Base-by-base conservation (phyloP, 2,329 filamentous ascomycete genomes). In the Dothidotthia symphoricarpi region DNA sequence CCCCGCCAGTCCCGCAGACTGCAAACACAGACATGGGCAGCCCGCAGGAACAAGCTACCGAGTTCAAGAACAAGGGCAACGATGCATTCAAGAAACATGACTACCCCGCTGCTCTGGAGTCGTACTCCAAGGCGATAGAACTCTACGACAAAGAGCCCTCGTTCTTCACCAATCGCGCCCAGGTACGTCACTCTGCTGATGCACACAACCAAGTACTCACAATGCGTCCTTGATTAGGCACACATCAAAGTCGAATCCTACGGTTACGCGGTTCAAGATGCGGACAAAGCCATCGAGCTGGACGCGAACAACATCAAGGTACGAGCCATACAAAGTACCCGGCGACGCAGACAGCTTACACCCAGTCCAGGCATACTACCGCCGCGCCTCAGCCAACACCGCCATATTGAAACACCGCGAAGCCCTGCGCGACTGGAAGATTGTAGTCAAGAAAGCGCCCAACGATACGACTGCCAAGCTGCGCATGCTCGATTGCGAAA, bases 201-300 rank as follows among this genome's bases (percentile, higher is more conserved):
- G 39, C 58, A 55, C 49, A 54, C 50, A 47, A 53, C 52, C 47
- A 34, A 26, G 7, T 39, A 34, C 54, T 64, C 17, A 64, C 43
- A 22, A 6, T 22, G 9, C 9, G 9, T 22, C 19, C 19, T 28
- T 15, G 13, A 9, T 19, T 35, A 95, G 88, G 88, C 88, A 49
- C 79, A 98, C 66, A 91, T 98, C 69, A 97, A 96, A 73, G 83
- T 91, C 26, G 93, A 98, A 69, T 82, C 91, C 14, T 97, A 90
- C 64, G 93, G 93, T 26, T 95, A 91, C 71, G 90, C 93, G 16
- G 85, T 97, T 56, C 77, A 83, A 35, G 93, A 98, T 70, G 88
- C 91, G 22, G 87, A 86, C 36, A 94, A 87, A 69, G 93, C 93
- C 12, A 83, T 97, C 61, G 88, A 95, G 64, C 74, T 97, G 42